These are phyloP conservation scores for Globisporangium okanoganense DNA, from an alignment of 352 stramenopile genomes.

Conservation along the genomic window DNA sequence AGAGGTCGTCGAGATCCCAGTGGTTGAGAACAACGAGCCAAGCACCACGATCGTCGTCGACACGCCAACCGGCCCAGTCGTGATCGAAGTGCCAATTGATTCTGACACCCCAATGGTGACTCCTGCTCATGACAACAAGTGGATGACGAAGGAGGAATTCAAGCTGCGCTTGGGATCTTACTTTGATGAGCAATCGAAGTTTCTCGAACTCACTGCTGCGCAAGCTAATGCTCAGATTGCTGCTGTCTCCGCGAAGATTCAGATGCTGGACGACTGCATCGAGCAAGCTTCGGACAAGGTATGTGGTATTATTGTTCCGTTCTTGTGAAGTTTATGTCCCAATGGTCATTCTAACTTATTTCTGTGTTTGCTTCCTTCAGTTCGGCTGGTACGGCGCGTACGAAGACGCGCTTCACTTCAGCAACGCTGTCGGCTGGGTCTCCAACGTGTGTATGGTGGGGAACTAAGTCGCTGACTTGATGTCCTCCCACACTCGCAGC, in stretches of 20 bases:
- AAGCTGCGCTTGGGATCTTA: conserved; percentile 26
- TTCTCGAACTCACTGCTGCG: conserved; percentile 18
- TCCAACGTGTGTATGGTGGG: conserved; percentile 33
- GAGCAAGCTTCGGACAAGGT: conserved; percentile 42
- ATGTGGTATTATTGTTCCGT: background rate
- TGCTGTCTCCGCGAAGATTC: conserved; percentile 17
- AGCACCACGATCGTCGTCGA: conserved; percentile 8
- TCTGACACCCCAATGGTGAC: background rate
- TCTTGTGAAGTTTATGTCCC: background rate
- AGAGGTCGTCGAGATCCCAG: conserved; percentile 1
- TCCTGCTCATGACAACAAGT: background rate
- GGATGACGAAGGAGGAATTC: conserved; percentile 22
- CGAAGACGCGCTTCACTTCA: conserved; percentile 40
- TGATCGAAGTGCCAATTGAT: conserved; percentile 2
- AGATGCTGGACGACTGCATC: conserved; percentile 41
- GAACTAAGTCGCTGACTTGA: conserved; percentile 3
- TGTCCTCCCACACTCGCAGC: background rate
- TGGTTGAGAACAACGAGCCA: background rate
- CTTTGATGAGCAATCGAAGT: conserved; percentile 27
- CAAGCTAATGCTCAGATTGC: conserved; percentile 23
- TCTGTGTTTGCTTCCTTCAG: conserved; percentile 15
- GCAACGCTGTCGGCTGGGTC: conserved; percentile 44
- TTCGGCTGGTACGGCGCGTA: conserved; percentile 57
- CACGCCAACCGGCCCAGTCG: conserved; percentile 1
- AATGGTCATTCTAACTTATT: background rate